phyloP scores from a whole-genome alignment of 257 asterid species.

The Hygrophila difformis region DNA sequence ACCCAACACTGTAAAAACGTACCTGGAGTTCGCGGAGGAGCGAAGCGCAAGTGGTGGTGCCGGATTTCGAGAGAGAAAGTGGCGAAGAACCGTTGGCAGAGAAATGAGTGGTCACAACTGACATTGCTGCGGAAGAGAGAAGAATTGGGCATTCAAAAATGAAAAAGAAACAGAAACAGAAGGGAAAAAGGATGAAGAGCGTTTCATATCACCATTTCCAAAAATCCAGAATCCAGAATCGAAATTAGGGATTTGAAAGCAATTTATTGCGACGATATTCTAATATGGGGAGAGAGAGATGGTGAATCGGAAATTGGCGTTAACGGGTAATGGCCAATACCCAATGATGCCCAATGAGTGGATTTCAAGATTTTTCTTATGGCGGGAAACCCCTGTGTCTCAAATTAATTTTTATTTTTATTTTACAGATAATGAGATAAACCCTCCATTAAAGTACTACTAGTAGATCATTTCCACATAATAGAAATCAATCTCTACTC shows the following conservation, averaged over 20 bases:
- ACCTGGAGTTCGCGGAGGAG: slow-evolving; percentile 70
- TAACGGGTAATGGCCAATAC: too few species aligned
- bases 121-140: slow-evolving; percentile 20
- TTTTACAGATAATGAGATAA: too few species aligned
- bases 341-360: too few species aligned
- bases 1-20: not conserved
- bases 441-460: too few species aligned
- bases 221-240: not conserved
- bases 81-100: slow-evolving; percentile 32
- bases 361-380: too few species aligned
- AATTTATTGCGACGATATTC: slow-evolving; percentile 18
- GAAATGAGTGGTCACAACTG: slow-evolving; percentile 5
- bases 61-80: slow-evolving; percentile 44
- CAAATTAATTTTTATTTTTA: too few species aligned
- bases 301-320: too few species aligned
- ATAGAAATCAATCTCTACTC: too few species aligned
- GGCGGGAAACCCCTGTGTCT: too few species aligned
- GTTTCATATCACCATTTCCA: slow-evolving; percentile 20
- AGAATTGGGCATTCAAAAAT: slow-evolving; percentile 16
- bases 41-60: slow-evolving; percentile 55
- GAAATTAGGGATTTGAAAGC: slow-evolving; percentile 13
- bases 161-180: slow-evolving; percentile 18
- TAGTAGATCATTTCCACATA: too few species aligned
- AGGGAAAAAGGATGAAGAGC: slow-evolving; percentile 11
- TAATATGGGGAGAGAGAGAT: not conserved